Conservation (phyloP, 1,139 yeast genomes). For the Magnusiomyces magnusii region DNA sequence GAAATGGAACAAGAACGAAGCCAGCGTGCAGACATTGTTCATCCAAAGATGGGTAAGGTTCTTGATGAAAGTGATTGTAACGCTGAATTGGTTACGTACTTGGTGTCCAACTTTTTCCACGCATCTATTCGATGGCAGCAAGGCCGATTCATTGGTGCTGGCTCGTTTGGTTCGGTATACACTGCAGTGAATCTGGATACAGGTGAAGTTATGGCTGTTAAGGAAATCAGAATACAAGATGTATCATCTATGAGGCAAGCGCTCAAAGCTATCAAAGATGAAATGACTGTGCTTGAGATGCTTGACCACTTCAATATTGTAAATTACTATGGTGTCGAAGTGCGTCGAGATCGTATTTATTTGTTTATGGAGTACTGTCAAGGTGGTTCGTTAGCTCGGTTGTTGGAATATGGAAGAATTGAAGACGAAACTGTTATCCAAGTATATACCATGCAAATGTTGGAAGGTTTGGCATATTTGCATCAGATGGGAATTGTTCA, state of each 20-base stretch:
- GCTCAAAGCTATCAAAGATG: conserved; percentile 86
- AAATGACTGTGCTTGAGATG: conserved; percentile 94
- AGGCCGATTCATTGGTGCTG: conserved; percentile 90
- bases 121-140: conserved; percentile 97
- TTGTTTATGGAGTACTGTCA: conserved; percentile 98
- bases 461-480: conserved; percentile 90
- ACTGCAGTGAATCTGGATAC: conserved; percentile 91
- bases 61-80: conserved; percentile 82
- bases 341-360: conserved; percentile 90
- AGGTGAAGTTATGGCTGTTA: conserved; percentile 95
- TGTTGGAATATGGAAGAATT: conserved; percentile 82
- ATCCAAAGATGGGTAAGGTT: conserved; percentile 72
- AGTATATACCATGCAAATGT: conserved; percentile 83
- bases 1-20: conserved; percentile 44
- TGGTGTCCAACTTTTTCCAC: conserved; percentile 86
- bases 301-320: conserved; percentile 93
- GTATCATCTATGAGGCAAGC: conserved; percentile 77
- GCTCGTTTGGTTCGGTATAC: conserved; percentile 90
- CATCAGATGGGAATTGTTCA: conserved; percentile 97
- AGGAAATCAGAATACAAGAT: conserved; percentile 88
- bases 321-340: conserved; percentile 95
- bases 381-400: conserved; percentile 84
- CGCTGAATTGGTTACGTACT: conserved; percentile 74
- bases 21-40: conserved; percentile 39
- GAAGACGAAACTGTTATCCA: conserved; percentile 94